Percentiles rank a stretch among this genome's conserved stretches.
Conservation (phyloP, 495 filamentous ascomycete species). For the Penicillium verhagenii region DNA sequence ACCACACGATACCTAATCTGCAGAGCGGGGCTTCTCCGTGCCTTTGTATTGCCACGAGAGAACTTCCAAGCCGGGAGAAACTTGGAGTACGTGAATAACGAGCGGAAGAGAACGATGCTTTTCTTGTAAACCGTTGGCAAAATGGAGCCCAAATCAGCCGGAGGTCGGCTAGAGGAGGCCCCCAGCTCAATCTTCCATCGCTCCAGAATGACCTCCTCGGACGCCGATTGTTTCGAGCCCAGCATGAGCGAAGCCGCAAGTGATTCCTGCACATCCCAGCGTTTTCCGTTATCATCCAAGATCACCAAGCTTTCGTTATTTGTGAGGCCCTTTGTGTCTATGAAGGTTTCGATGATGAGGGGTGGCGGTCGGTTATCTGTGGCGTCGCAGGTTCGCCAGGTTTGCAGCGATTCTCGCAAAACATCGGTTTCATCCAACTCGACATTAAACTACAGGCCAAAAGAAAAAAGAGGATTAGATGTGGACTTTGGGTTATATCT, state of each 20-base stretch:
- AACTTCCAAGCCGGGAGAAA: conserved; percentile 89
- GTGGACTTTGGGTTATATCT: conserved; percentile 7
- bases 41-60: conserved; percentile 67
- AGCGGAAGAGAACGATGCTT: conserved; percentile 89
- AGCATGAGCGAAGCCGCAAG: conserved; percentile 58
- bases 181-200: conserved; percentile 85
- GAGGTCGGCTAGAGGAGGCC: conserved; percentile 50
- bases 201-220: conserved; percentile 78
- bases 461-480: no score
- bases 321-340: conserved; percentile 78
- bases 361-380: conserved; percentile 77
- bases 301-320: conserved; percentile 84
- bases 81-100: conserved; percentile 80
- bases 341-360: conserved; percentile 84
- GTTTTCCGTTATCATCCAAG: conserved; percentile 82
- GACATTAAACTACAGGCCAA: conserved; percentile 73
- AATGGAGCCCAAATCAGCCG: conserved; percentile 62
- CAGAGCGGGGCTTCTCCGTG: conserved; percentile 58
- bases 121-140: conserved; percentile 94
- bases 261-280: conserved; percentile 88
- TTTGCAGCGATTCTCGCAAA: conserved; percentile 72
- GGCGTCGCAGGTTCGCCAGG: conserved; percentile 77
- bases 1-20: conserved; percentile 78
- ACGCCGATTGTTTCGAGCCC: conserved; percentile 26
- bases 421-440: conserved; percentile 89